Evolutionary conservation across 805 yeast species (phyloP).

Genomic region (Teunomyces barrocoloradensis): DNA sequence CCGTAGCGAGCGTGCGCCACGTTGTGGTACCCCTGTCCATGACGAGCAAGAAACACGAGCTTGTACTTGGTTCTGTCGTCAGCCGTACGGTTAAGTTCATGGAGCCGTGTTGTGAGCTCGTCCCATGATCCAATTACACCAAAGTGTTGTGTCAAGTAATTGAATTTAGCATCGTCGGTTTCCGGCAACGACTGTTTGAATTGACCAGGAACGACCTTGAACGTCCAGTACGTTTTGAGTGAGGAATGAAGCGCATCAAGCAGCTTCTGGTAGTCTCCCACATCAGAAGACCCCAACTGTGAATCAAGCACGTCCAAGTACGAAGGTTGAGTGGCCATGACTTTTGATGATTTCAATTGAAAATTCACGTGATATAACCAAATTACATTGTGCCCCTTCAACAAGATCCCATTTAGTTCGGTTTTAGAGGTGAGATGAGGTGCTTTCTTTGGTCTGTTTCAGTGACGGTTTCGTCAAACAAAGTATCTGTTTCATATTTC

Average conservation of each 20-base stretch:
- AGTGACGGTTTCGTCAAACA: no score
- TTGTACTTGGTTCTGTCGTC: conserved; percentile 36
- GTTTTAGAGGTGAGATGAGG: no score
- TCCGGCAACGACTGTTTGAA: conserved; percentile 43
- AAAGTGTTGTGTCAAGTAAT: conserved; percentile 42
- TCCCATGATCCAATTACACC: conserved; percentile 35
- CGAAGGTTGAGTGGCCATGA: conserved; percentile 16
- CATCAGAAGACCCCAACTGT: conserved; percentile 19
- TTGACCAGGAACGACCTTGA: conserved; percentile 39
- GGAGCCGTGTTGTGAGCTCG: conserved; percentile 20
- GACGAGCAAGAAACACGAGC: conserved; percentile 48
- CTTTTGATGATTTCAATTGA: background rate
- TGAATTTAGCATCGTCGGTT: conserved; percentile 43
- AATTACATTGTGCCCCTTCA: no score
- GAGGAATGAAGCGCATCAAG: conserved; percentile 8
- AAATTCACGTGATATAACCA: background rate
- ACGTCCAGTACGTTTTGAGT: conserved; percentile 26
- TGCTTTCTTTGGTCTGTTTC: no score
- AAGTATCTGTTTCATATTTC: no score
- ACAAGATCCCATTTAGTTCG: no score
- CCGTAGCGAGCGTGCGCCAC: conserved; percentile 47
- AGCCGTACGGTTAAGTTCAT: conserved; percentile 32
- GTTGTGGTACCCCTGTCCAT: conserved; percentile 56
- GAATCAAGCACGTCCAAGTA: conserved; percentile 32
- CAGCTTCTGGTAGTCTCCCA: conserved; percentile 13